Base-by-base conservation (phyloP, 306 rosid genomes). In the Canavalia ensiformis region DNA sequence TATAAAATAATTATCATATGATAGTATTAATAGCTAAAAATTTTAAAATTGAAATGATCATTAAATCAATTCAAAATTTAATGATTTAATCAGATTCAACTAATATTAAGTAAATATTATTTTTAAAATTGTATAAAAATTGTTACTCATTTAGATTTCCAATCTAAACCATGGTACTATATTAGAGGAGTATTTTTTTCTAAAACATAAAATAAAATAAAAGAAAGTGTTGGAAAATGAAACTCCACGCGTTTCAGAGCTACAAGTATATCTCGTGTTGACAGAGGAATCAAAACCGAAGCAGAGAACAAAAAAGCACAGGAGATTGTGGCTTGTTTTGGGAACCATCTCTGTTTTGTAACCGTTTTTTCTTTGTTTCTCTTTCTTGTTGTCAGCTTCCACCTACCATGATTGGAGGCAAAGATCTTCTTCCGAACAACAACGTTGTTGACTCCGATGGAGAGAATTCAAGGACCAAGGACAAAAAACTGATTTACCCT, bases 361-460 rank as follows among this genome's bases (percentile, higher is more conserved):
- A 47, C 31, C 18, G 18, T 75, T 64, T 25, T 18, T 54, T 59
- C 73, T 10, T 11, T 60, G 28, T 65, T 37, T 77, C 37, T 69
- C 42, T 71, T 37, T 67, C 12, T 5, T 39, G 47, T 34, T 11
- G n/a, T 74, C 11, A 5, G 6, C 50, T 30, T 50, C 31, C 46
- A 8, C 65, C 75, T 74, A 85, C 75, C 86, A 89, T 92, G 93
- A 84, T 89, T 45, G 82, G 88, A 47, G 90, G 74, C 64, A 90
- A 84, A 76, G 89, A 87, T 86, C 91, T 84, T 85, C 90, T 81
- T 59, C 58, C 86, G 25, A 18, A 18, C 25, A 18, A 18, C 0
- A 70, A 12, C 63, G 85, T 77, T 67, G 77, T 82, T 65, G 89
- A 82, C 73, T 58, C 84, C 76, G 91, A 75, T n/a, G 94, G 85